These are phyloP conservation scores for Colletotrichum caudatum DNA, from an alignment of 2,329 filamentous ascomycete genomes.

Conservation along the genomic window DNA sequence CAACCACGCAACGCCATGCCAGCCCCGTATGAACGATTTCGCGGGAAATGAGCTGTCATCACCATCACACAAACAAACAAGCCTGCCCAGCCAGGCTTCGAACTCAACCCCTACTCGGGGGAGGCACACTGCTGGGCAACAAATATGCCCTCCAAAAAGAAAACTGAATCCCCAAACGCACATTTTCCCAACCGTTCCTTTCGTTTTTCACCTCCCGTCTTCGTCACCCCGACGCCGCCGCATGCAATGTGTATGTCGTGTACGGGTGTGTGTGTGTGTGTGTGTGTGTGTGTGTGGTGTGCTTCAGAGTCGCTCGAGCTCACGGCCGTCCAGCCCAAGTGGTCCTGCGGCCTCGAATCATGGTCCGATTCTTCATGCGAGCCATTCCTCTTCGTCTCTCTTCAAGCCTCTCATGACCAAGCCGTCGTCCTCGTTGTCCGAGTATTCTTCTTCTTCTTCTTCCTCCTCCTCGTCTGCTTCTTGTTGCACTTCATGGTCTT, in stretches of 20 bases:
- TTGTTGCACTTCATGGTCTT: constrained; percentile 48
- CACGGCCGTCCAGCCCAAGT: constrained; percentile 23
- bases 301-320: constrained; percentile 12
- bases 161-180: constrained; percentile 24
- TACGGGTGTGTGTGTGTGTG: constrained; percentile 6
- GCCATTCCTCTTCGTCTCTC: constrained; percentile 70
- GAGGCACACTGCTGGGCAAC: constrained; percentile 14
- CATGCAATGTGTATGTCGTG: constrained; percentile 37
- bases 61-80: constrained; percentile 25
- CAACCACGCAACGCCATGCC: constrained; percentile 40
- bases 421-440: constrained; percentile 69
- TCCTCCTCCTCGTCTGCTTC: constrained; percentile 57
- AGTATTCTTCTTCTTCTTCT: constrained; percentile 55
- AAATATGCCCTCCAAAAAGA: constrained; percentile 9
- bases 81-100: constrained; percentile 15
- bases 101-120: not conserved
- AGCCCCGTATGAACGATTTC: constrained; percentile 30
- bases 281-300: constrained; percentile 19
- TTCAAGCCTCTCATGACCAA: constrained; percentile 69
- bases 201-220: constrained; percentile 22
- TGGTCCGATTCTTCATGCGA: constrained; percentile 55
- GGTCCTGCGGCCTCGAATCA: not conserved
- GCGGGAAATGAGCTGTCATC: constrained; percentile 30
- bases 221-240: constrained; percentile 33
- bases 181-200: constrained; percentile 26